phyloP scores from a whole-genome alignment of 352 stramenopile genomes.

The Phytophthora palmivora region DNA sequence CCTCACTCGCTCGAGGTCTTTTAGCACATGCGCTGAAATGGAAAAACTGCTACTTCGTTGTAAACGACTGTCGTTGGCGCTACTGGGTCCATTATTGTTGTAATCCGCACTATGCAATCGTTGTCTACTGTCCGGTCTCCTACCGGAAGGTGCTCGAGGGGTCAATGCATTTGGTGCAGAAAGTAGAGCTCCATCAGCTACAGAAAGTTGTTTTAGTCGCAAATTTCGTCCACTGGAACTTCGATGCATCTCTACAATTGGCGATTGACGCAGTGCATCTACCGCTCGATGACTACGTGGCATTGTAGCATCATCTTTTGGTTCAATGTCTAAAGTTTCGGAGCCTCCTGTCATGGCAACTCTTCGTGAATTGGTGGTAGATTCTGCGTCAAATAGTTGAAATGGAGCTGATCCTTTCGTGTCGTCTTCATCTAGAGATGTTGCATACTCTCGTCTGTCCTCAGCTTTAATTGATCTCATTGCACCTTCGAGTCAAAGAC shows the following conservation, averaged over 20 bases:
- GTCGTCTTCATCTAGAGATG: not conserved
- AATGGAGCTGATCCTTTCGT: slow-evolving; percentile 11
- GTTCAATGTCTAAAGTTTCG: slow-evolving; percentile 13
- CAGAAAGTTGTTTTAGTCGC: slow-evolving; percentile 49
- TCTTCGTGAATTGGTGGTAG: slow-evolving; percentile 32
- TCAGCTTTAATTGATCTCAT: slow-evolving; percentile 16
- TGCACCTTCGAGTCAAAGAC: not conserved
- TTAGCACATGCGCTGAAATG: slow-evolving; percentile 57
- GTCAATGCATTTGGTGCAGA: slow-evolving; percentile 51
- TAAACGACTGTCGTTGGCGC: slow-evolving; percentile 29
- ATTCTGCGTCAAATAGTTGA: too few species aligned
- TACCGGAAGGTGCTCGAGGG: slow-evolving; percentile 49
- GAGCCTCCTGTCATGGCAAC: slow-evolving; percentile 19
- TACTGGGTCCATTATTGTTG: slow-evolving; percentile 12
- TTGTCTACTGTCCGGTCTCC: slow-evolving; percentile 34
- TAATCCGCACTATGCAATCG: slow-evolving; percentile 34
- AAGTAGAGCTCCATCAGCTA: slow-evolving; percentile 38
- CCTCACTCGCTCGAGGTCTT: slow-evolving; percentile 52
- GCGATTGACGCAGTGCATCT: slow-evolving; percentile 31
- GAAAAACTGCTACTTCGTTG: slow-evolving; percentile 71
- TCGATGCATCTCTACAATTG: slow-evolving; percentile 53
- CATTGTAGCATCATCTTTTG: slow-evolving; percentile 7
- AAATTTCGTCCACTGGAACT: slow-evolving; percentile 62
- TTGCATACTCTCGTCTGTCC: not conserved
- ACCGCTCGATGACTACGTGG: slow-evolving; percentile 33